A percentile compares a stretch with the other conserved stretches of the same genome.
phyloP scores from a whole-genome alignment of 1,284 basidiomycete genomes.

The Malassezia japonica region DNA sequence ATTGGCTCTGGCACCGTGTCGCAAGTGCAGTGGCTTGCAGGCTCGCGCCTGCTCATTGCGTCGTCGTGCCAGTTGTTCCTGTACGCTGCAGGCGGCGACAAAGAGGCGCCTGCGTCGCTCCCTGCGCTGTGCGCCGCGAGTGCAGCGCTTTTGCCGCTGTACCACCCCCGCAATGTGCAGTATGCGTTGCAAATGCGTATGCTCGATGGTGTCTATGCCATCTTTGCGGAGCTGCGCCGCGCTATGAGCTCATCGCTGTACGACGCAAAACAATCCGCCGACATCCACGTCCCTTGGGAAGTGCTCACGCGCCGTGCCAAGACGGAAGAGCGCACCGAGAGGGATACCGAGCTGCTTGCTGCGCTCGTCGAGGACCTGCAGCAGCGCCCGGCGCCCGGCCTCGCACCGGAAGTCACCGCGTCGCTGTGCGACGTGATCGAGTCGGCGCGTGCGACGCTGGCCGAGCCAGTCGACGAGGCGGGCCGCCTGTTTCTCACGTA shows the following conservation, averaged over 20 bases:
- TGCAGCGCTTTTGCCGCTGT: background rate
- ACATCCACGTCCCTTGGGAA: background rate
- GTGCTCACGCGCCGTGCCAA: background rate
- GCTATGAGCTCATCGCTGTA: background rate
- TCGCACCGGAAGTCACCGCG: background rate
- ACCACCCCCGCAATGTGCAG: conserved; percentile 3
- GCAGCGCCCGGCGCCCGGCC: background rate
- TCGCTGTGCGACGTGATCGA: background rate
- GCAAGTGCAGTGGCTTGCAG: conserved; percentile 9
- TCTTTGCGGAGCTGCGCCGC: background rate
- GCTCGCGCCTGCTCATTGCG: conserved; percentile 5
- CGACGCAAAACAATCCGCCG: background rate
- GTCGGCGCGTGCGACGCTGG: background rate
- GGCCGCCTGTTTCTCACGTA: conserved; percentile 1
- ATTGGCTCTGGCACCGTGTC: background rate
- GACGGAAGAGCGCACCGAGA: background rate
- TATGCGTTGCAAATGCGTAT: conserved; percentile 7
- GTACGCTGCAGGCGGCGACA: background rate
- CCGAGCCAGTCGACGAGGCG: conserved; percentile 3
- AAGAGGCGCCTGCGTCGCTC: background rate
- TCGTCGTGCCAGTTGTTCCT: conserved; percentile 16
- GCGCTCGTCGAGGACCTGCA: background rate
- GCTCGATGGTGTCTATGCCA: background rate
- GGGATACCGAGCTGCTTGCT: background rate
- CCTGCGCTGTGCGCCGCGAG: background rate